Evolutionary conservation across 306 rosid species (phyloP).

Genomic region (Gillenia trifoliata): DNA sequence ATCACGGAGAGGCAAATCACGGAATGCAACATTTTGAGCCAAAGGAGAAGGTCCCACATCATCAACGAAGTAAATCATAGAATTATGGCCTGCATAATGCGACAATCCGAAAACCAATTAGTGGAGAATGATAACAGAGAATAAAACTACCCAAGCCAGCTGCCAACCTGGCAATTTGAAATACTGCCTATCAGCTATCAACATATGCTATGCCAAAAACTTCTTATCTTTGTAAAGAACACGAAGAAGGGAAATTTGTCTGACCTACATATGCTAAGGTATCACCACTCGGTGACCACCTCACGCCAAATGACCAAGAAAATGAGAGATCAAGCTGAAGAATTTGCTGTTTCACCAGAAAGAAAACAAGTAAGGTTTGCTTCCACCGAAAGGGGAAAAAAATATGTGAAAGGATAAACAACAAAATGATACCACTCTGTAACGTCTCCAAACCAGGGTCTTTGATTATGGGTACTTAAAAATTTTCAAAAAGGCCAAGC

Average conservation of each 20-base stretch:
- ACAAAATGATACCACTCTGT: background rate
- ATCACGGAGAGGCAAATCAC: conserved; percentile 98
- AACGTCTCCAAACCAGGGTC: background rate
- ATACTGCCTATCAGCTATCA: conserved; percentile 3
- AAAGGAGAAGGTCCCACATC: conserved; percentile 92
- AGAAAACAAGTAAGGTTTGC: background rate
- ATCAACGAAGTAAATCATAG: conserved; percentile 89
- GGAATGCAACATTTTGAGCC: conserved; percentile 83
- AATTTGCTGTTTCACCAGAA: conserved; percentile 65
- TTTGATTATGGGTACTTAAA: background rate
- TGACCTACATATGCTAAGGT: conserved; percentile 92
- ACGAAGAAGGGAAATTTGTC: conserved; percentile 33
- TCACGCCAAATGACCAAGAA: conserved; percentile 94
- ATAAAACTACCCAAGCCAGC: conserved; percentile 1
- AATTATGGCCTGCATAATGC: conserved; percentile 76
- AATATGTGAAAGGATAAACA: background rate
- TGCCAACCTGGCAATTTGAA: conserved; percentile 13
- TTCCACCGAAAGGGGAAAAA: background rate
- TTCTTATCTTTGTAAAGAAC: background rate
- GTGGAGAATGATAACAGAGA: conserved; percentile 4
- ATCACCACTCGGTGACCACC: conserved; percentile 97
- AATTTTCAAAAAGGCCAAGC: background rate
- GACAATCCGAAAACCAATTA: conserved; percentile 17
- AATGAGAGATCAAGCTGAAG: conserved; percentile 88
- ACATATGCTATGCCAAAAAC: conserved; percentile 7